phyloP scores from a whole-genome alignment of 2,329 filamentous ascomycete species.

The Calonectria naviculata region DNA sequence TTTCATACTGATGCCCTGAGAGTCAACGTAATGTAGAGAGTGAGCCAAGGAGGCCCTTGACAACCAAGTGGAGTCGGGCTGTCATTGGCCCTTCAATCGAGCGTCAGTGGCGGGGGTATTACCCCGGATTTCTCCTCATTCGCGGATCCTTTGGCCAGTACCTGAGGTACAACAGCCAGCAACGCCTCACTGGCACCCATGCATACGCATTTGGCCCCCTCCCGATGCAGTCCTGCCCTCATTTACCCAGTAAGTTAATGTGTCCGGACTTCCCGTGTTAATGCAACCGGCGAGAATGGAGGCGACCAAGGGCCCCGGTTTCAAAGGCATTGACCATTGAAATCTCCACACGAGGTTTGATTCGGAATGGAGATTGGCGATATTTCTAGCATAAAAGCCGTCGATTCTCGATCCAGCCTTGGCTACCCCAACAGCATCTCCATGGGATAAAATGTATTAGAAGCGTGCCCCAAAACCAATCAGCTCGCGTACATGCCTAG shows the following conservation, averaged over 20 bases:
- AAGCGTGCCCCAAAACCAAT: background rate
- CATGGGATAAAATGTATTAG: background rate
- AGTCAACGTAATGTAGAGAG: background rate
- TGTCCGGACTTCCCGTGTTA: background rate
- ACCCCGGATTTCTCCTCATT: conserved; percentile 28
- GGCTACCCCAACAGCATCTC: background rate
- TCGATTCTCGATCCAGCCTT: background rate
- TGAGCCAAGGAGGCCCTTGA: background rate
- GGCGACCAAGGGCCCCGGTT: background rate
- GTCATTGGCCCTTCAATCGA: background rate
- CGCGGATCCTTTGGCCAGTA: conserved; percentile 16
- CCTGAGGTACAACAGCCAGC: conserved; percentile 14
- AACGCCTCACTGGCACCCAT: background rate
- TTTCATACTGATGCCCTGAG: background rate
- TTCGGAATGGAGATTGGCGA: background rate
- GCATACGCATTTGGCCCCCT: conserved; percentile 8
- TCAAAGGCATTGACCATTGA: background rate
- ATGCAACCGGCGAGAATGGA: background rate
- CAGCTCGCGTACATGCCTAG: background rate
- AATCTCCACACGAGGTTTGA: background rate
- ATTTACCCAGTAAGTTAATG: background rate
- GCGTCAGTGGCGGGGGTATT: conserved; percentile 10
- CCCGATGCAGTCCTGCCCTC: background rate
- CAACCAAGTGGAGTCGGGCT: conserved; percentile 11
- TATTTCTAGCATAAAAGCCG: background rate